Evolutionary conservation across 2,329 filamentous ascomycete genomes (phyloP).

Genomic region (Fusarium oligoseptatum): DNA sequence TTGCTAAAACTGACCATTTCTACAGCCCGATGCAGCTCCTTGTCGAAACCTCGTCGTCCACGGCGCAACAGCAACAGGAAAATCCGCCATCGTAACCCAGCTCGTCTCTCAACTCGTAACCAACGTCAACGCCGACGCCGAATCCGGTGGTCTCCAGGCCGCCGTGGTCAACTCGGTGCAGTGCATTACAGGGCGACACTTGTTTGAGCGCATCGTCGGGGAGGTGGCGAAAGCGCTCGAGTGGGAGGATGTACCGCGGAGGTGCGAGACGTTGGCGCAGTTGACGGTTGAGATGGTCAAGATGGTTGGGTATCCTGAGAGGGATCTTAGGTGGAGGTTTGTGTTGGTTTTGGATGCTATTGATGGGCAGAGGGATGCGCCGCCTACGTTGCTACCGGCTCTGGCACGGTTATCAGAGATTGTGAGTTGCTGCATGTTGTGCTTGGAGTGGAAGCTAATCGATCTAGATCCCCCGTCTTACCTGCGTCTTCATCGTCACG

Average conservation of each 20-base stretch:
- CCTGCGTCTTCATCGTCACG: slow-evolving; percentile 81
- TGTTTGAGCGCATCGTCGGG: slow-evolving; percentile 78
- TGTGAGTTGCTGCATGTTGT: slow-evolving; percentile 62
- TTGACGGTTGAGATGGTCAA: slow-evolving; percentile 79
- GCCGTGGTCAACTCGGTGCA: slow-evolving; percentile 78
- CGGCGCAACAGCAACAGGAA: slow-evolving; percentile 89
- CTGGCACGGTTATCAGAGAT: slow-evolving; percentile 85
- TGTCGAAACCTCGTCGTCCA: slow-evolving; percentile 83
- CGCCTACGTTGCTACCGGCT: slow-evolving; percentile 82
- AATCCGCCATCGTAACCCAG: slow-evolving; percentile 76
- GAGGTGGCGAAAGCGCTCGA: slow-evolving; percentile 68
- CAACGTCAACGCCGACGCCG: slow-evolving; percentile 22
- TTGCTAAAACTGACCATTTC: neutral
- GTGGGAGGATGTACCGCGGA: slow-evolving; percentile 63
- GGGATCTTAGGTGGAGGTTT: slow-evolving; percentile 68
- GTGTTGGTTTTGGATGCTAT: slow-evolving; percentile 90
- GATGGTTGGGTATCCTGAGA: slow-evolving; percentile 65
- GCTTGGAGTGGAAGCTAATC: neutral
- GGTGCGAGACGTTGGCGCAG: slow-evolving; percentile 85
- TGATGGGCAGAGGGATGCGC: slow-evolving; percentile 84
- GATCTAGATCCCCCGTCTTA: slow-evolving; percentile 80
- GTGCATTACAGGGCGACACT: slow-evolving; percentile 82
- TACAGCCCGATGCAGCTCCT: slow-evolving; percentile 74
- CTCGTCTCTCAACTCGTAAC: slow-evolving; percentile 50
- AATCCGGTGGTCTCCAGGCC: slow-evolving; percentile 60